Conservation (phyloP, 305 asterid genomes). For the Solanum aculeatissimum region DNA sequence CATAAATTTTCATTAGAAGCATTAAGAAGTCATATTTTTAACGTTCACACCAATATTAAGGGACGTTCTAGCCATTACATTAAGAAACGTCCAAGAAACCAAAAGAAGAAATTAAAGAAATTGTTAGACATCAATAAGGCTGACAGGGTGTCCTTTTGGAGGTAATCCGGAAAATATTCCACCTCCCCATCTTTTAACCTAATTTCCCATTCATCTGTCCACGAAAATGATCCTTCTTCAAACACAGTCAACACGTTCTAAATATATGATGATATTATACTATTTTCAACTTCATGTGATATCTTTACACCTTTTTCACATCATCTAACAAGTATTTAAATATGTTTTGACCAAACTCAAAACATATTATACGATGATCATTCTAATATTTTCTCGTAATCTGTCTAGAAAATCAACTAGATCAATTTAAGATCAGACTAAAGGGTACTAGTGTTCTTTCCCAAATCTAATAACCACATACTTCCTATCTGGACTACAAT, state of each 20-base stretch:
- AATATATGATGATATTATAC: neutral
- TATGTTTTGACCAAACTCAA: neutral
- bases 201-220: neutral
- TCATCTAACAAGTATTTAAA: neutral
- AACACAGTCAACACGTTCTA: neutral
- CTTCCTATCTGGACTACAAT: neutral
- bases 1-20: neutral
- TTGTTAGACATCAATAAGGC: neutral
- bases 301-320: neutral
- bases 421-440: neutral
- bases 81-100: neutral
- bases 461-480: neutral
- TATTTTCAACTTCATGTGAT: neutral
- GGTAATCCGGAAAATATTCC: neutral
- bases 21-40: neutral
- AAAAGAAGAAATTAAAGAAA: neutral
- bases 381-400: neutral
- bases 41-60: neutral
- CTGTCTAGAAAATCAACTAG: neutral
- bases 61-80: neutral
- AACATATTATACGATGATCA: neutral
- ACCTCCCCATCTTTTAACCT: neutral
- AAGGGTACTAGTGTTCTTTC: neutral
- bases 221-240: neutral
- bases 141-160: neutral